These are phyloP conservation scores for Calonectria crousiana DNA, from an alignment of 2,329 filamentous ascomycete species.

Conservation along the genomic window DNA sequence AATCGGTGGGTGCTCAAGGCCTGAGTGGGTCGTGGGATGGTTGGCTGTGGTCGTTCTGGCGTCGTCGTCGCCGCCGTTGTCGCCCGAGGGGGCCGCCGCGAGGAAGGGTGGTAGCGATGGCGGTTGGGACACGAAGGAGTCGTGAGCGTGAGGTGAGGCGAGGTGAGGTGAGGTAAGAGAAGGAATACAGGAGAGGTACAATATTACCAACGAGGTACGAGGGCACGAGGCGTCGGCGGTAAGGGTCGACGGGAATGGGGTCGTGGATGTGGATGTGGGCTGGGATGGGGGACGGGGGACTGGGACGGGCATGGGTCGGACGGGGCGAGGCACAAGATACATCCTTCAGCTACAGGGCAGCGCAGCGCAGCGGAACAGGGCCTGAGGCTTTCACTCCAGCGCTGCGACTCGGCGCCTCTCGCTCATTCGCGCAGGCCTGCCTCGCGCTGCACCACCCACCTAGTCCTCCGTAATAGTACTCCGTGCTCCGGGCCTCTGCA, in stretches of 20 bases:
- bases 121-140: slow-evolving; percentile 5
- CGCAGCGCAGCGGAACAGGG: slow-evolving; percentile 4
- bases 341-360: neutral
- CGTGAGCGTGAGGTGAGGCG: neutral
- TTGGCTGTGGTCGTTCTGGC: slow-evolving; percentile 14
- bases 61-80: slow-evolving; percentile 16
- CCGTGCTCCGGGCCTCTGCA: neutral
- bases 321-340: slow-evolving; percentile 42
- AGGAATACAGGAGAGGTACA: slow-evolving; percentile 7
- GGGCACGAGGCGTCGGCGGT: slow-evolving; percentile 25
- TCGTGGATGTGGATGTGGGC: slow-evolving; percentile 25
- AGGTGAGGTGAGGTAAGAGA: neutral
- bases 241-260: slow-evolving; percentile 26
- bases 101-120: slow-evolving; percentile 3
- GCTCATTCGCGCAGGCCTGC: neutral
- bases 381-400: slow-evolving; percentile 28
- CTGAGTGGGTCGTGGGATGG: slow-evolving; percentile 25
- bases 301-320: slow-evolving; percentile 35
- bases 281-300: slow-evolving; percentile 36
- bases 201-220: slow-evolving; percentile 23
- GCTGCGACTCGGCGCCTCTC: slow-evolving; percentile 6
- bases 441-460: neutral
- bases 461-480: neutral
- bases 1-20: slow-evolving; percentile 19
- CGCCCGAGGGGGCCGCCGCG: slow-evolving; percentile 9